Evolutionary conservation across 2,329 filamentous ascomycete species (phyloP), one percentile per base, ranked within the genome.

Genomic region (Harringtonia aguacate): DNA sequence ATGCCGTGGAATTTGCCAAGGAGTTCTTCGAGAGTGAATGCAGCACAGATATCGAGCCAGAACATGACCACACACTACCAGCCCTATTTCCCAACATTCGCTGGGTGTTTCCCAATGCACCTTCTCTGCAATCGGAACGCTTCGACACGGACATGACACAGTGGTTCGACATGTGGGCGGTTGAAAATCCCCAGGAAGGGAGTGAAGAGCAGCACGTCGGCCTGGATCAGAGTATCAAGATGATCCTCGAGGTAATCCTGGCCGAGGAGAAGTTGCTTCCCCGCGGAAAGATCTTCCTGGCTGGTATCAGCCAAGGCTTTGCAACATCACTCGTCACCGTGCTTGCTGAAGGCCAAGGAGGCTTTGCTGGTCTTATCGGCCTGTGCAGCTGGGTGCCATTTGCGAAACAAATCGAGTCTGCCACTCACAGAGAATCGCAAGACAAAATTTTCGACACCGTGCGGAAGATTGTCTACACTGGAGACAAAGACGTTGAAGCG

Each of bases 301-400:
- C n/a, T 15, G 40, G 40, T 17, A 41, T 48, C 13, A 48, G 47
- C 31, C 41, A 45, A 17, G 44, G 44, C 2, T 44, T 45, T 30
- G 44, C 44, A 2, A 43, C 35, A 20, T 33, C 30, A 3, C 41
- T 48, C 13, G 14, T 39, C 7, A 41, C 42, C 2, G 14, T 46
- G 1, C n/a, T 46, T 6, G 38, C 41, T 2, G 21, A 43, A 3
- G 47, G 44, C 24, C 21, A 18, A 5, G 47, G 47, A 21, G 44
- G 47, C 2, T 46, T 46, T 43, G 33, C 40, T 7, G 33, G 40
- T n/a, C 4, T 42, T 17, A 29, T 48, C 5, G 47, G 47, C 2
- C 29, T 48, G 35, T 34, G 37, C 15, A 43, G 47, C 36, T 49
- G 33, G 36, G 35, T 49, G 17, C 43, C 45, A 2, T 45, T 45